Base-by-base conservation (phyloP, 768 basidiomycete genomes). In the Russula foetens region DNA sequence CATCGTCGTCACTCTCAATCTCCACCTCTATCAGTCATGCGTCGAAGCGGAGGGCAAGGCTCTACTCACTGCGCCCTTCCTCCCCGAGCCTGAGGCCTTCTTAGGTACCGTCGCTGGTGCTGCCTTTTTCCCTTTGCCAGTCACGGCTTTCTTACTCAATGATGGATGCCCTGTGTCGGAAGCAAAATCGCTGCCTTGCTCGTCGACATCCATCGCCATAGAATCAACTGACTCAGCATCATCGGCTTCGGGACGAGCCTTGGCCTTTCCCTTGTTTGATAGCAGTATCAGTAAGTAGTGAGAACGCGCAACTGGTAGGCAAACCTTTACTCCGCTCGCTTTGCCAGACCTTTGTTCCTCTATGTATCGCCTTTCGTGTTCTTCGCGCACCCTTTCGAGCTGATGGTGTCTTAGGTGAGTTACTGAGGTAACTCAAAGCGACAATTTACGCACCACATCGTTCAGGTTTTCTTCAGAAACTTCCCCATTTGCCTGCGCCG, bases 171-270 rank as follows among this genome's bases (percentile, higher is more conserved):
- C 60, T 7, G 57, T 58, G 12, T 69, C 65, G 19, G 65, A 67
- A 15, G 63, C 69, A 28, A 63, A 67, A 24, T 67, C 67, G 28
- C 66, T 66, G 9, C 68, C 71, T 62, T 45, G 56, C 12, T 51
- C 56, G 48, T 88, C 87, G 48, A 90, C 71, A 50, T 92, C 87
- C 81, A 88, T 85, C 75, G 79, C 74, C 87, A 90, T 90, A 3
- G 87, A 90, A 68, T 91, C 90, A 15, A 71, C 70, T 0, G 77
- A 81, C 24, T 68, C 74, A 15, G 65, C 77, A 35, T 85, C 86
- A 2, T 78, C 78, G 2, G 67, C 77, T 9, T 75, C 76, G 11
- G 74, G 78, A 67, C 78, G 81, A 26, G 75, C 77, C 71, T 85
- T 87, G 9, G 73, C 81, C 76, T 85, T 74, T 26, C 62, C 67